These are phyloP conservation scores for Salmacisia buchloeana DNA, from an alignment of 1,284 basidiomycete species.

Conservation along the genomic window DNA sequence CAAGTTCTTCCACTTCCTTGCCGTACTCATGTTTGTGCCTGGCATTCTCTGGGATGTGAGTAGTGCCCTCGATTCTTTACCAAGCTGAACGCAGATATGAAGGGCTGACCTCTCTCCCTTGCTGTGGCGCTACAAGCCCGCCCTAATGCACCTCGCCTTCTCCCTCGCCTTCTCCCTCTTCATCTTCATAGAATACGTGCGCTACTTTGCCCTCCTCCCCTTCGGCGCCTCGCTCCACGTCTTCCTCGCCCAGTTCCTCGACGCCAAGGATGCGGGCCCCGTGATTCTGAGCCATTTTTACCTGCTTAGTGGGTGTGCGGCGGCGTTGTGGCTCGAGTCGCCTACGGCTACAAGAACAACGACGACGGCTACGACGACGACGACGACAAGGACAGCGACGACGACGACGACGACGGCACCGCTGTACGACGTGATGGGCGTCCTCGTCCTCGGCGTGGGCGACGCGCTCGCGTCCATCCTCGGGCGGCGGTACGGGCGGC, in stretches of 20 bases:
- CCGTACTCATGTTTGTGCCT: slow-evolving; percentile 91
- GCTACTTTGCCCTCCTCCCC: slow-evolving; percentile 96
- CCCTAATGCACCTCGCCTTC: slow-evolving; percentile 90
- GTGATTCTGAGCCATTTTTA: slow-evolving; percentile 97
- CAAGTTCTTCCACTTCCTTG: slow-evolving; percentile 94
- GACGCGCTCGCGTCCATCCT: slow-evolving; percentile 90
- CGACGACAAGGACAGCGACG: too few species aligned
- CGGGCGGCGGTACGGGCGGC: slow-evolving; percentile 72
- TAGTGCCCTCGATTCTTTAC: neutral
- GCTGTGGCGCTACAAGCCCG: slow-evolving; percentile 62
- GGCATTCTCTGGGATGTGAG: slow-evolving; percentile 85
- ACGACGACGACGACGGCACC: too few species aligned
- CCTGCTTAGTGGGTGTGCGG: slow-evolving; percentile 87
- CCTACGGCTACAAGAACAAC: too few species aligned
- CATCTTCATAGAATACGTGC: slow-evolving; percentile 46
- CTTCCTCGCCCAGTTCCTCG: slow-evolving; percentile 90
- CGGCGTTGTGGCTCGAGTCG: slow-evolving; percentile 85
- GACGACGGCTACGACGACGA: too few species aligned
- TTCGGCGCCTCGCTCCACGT: slow-evolving; percentile 88
- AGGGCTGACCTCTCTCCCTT: slow-evolving; percentile 6
- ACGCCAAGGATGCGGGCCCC: slow-evolving; percentile 89
- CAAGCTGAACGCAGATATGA: neutral
- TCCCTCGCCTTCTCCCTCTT: slow-evolving; percentile 58
- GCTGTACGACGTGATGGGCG: slow-evolving; percentile 69
- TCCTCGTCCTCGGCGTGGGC: slow-evolving; percentile 82